Conservation (phyloP, 345 rosid species). For the Hibiscus tridactylites region DNA sequence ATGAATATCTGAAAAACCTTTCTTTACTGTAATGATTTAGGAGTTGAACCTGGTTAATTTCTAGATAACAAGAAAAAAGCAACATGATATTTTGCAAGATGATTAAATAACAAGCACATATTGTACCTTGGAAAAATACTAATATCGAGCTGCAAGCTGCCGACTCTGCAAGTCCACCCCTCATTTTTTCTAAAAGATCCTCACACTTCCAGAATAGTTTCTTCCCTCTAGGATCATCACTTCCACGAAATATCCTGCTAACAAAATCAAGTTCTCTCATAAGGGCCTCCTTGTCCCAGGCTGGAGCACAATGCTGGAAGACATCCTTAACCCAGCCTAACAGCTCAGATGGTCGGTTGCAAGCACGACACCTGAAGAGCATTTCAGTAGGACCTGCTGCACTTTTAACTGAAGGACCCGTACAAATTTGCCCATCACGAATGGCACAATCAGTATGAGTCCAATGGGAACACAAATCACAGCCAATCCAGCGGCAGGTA, state of each 20-base stretch:
- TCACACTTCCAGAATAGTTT: too few species aligned
- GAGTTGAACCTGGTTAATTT: background rate
- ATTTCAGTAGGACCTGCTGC: background rate
- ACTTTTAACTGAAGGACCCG: constrained; percentile 25
- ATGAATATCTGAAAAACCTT: background rate
- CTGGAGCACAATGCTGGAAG: background rate
- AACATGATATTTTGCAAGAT: background rate
- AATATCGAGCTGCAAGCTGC: background rate
- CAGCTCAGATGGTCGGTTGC: background rate
- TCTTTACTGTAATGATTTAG: background rate
- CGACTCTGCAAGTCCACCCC: background rate
- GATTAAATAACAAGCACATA: background rate
- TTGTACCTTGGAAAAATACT: background rate
- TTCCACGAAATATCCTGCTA: background rate
- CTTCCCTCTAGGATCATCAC: too few species aligned
- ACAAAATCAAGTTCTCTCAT: background rate
- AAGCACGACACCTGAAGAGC: background rate
- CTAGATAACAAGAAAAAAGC: background rate
- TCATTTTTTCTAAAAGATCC: background rate
- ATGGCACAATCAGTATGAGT: constrained; percentile 97
- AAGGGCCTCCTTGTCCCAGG: background rate
- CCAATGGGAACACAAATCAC: constrained; percentile 94
- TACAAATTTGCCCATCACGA: constrained; percentile 16
- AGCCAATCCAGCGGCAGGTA: constrained; percentile 87
- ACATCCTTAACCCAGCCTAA: background rate